Conservation (phyloP, 441 rosid species). For the Erodium trifolium region DNA sequence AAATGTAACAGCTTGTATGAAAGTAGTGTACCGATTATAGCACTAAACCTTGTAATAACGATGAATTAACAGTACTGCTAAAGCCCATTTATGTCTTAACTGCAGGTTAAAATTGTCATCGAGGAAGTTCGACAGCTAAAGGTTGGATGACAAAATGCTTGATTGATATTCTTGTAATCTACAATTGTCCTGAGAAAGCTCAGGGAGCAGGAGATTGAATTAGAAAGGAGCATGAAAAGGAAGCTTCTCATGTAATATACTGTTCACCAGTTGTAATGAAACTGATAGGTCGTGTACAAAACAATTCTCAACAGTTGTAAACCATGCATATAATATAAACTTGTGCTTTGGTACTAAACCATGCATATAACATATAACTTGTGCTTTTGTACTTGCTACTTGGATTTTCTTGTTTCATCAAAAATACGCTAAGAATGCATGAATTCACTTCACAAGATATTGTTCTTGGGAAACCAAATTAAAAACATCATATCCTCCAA, state of each 20-base stretch:
- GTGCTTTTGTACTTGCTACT: too few relatives aligned
- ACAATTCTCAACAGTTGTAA: background rate
- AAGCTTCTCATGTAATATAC: background rate
- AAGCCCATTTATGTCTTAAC: background rate
- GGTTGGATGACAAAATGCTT: background rate
- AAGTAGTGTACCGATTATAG: background rate
- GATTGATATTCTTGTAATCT: background rate
- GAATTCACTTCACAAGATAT: too few relatives aligned
- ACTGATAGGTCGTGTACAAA: background rate
- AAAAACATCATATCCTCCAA: background rate
- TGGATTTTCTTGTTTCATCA: too few relatives aligned
- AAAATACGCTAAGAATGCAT: too few relatives aligned
- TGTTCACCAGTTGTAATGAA: background rate
- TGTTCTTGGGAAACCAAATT: too few relatives aligned
- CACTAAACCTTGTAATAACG: background rate
- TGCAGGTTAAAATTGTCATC: background rate
- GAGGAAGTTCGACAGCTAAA: background rate
- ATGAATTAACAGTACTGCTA: too few relatives aligned
- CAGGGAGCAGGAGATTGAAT: background rate
- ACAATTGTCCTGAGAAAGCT: background rate
- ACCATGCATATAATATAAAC: background rate
- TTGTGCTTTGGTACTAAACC: too few relatives aligned
- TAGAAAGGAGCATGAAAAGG: background rate
- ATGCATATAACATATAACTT: too few relatives aligned
- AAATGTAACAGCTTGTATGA: background rate